Conservation (phyloP, 805 yeast species). For the Wickerhamomyces mucosus region DNA sequence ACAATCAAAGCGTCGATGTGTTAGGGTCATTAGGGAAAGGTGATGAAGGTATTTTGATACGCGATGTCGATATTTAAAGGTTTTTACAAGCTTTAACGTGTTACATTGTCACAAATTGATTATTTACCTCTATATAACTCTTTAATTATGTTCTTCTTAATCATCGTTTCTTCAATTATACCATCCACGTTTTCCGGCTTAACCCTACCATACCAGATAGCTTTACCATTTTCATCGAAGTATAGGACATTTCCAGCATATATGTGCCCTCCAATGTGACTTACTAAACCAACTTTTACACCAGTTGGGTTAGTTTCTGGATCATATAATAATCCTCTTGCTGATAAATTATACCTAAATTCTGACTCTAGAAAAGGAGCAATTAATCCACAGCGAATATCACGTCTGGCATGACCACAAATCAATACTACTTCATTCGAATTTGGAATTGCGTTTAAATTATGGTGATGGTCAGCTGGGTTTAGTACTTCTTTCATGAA, state of each 20-base stretch:
- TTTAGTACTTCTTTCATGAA: constrained; percentile 34
- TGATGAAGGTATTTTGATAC: constrained; percentile 50
- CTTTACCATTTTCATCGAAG: constrained; percentile 31
- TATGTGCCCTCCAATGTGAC: constrained; percentile 81
- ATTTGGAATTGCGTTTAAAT: constrained; percentile 16
- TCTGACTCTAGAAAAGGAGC: constrained; percentile 51
- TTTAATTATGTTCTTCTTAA: constrained; percentile 38
- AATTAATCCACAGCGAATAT: constrained; percentile 55
- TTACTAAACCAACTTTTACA: constrained; percentile 42
- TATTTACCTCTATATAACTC: constrained; percentile 45
- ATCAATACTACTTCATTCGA: constrained; percentile 31
- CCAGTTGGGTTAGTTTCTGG: constrained; percentile 17
- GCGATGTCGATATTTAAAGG: constrained; percentile 42
- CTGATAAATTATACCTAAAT: constrained; percentile 31
- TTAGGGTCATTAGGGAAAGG: constrained; percentile 54
- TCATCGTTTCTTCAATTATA: constrained; percentile 45
- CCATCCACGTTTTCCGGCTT: constrained; percentile 59
- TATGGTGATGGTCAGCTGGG: constrained; percentile 21
- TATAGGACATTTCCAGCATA: constrained; percentile 76
- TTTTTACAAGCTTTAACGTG: neutral
- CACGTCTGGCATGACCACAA: constrained; percentile 62
- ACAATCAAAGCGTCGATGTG: constrained; percentile 42
- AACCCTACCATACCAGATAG: constrained; percentile 72
- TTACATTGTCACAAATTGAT: neutral
- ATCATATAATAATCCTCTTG: constrained; percentile 23